Evolutionary conservation across 345 rosid species (phyloP), one percentile per base, ranked within the genome.

Genomic region (Salix purpurea): DNA sequence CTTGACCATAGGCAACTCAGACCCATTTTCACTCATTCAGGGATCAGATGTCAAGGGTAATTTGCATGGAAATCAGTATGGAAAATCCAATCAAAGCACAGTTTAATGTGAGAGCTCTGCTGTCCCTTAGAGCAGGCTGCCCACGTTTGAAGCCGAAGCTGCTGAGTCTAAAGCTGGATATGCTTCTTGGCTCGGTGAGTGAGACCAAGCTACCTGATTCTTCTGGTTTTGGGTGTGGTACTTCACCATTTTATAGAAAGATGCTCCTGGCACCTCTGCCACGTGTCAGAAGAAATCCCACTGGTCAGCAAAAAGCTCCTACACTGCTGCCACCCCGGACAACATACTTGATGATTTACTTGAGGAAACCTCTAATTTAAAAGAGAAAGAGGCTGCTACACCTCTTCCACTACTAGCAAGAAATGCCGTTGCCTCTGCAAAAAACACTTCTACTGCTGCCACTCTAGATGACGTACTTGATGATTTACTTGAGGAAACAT

Each of bases 81-180:
- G 77, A 18, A 50, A 77, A 54, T 56, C 78, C 67, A 50, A 24
- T 74, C 78, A 81, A 68, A 71, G 39, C 65, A 44, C 32, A 7
- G 13, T 70, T 64, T 13, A 30, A 60, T 16, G 60, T 24, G 1
- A 78, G 1, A 78, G 70, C 56, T 44, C 72, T 12, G 37, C 28
- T 54, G 24, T 42, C 54, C 40, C 81, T 1, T 44, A 76, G 26
- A 79, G 37, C 54, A 26, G 76, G 36, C 58, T 58, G 14, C 23
- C 77, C 2, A 56, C 30, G 30, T 81, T 84, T 42, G 83, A 87
- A 76, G 84, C 89, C 9, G 67, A 87, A 58, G 84, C 82, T 39
- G 84, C 85, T 10, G 92, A 89, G 76, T 84, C 88, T 23, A 97
- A 95, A 30, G 72, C 83, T 93, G 21, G 96, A 92, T 76, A 84